Conservation (phyloP, 192 early-diverging fungal genomes). For the Neocallimastix lanati region DNA sequence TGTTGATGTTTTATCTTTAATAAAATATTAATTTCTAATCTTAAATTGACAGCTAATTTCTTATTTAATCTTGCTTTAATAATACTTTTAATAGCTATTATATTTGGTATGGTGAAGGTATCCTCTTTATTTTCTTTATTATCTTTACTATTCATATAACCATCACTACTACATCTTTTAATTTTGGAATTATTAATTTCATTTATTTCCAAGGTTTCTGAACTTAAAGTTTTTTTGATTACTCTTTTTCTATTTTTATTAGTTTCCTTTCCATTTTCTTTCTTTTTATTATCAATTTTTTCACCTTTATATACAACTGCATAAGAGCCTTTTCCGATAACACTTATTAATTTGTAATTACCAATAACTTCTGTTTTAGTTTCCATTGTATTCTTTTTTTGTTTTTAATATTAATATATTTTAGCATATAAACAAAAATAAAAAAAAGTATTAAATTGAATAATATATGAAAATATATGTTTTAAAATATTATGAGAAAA, state of each 20-base stretch:
- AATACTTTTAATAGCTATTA: not conserved
- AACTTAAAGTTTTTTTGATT: too few species aligned
- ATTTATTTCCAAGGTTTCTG: too few species aligned
- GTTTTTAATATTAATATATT: too few species aligned
- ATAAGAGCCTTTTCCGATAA: constrained; percentile 86
- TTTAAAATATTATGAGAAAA: too few species aligned
- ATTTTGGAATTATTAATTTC: too few species aligned
- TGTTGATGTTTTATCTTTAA: constrained; percentile 64
- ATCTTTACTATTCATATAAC: not conserved
- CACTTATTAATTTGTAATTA: not conserved
- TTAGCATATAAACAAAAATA: too few species aligned
- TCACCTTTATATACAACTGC: constrained; percentile 76
- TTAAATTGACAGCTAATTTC: constrained; percentile 80
- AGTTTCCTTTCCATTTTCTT: not conserved
- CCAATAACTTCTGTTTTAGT: not conserved
- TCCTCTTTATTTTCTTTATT: not conserved
- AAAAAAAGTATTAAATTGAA: too few species aligned
- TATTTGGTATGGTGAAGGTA: not conserved
- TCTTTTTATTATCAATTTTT: constrained; percentile 12
- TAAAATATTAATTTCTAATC: constrained; percentile 87
- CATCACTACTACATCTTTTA: not conserved
- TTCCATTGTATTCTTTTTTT: not conserved
- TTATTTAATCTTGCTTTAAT: constrained; percentile 32
- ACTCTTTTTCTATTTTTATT: not conserved
- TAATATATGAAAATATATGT: too few species aligned